Conservation (phyloP, 2,329 filamentous ascomycete species). For the Biscogniauxia marginata region DNA sequence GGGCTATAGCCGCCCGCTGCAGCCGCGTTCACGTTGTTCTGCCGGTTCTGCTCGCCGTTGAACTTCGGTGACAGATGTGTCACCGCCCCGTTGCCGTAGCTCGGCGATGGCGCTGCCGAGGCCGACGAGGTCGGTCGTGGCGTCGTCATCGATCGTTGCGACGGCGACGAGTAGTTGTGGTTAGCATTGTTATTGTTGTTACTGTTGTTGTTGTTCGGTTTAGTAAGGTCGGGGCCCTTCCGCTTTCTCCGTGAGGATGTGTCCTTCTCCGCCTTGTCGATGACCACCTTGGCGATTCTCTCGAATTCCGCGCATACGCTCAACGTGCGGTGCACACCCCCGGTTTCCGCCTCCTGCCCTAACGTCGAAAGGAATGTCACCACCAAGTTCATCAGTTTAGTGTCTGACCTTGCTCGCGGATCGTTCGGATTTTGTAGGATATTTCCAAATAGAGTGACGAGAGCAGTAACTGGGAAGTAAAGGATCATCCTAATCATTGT, state of each 20-base stretch:
- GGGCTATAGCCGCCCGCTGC: constrained; percentile 37
- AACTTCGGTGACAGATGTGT: constrained; percentile 32
- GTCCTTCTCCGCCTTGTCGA: constrained; percentile 90
- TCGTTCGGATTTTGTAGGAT: constrained; percentile 95
- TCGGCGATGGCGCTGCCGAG: constrained; percentile 27
- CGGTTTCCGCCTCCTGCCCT: constrained; percentile 84
- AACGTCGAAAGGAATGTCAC: constrained; percentile 89
- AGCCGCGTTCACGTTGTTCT: constrained; percentile 18
- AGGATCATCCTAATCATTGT: constrained; percentile 69
- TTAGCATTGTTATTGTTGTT: constrained; percentile 1
- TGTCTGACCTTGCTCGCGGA: constrained; percentile 80
- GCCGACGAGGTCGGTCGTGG: constrained; percentile 22
- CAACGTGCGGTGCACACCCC: constrained; percentile 90
- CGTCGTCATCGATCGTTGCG: constrained; percentile 5
- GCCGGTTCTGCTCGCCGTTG: constrained; percentile 34
- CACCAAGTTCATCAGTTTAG: constrained; percentile 87
- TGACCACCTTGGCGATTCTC: constrained; percentile 83
- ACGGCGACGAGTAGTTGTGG: constrained; percentile 23
- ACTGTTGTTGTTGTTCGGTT: constrained; percentile 17
- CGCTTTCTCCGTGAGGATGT: constrained; percentile 77
- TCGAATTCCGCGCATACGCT: constrained; percentile 95
- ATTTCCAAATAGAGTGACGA: constrained; percentile 94
- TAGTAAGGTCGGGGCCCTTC: constrained; percentile 61
- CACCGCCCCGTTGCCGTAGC: constrained; percentile 31
- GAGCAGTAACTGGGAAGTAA: constrained; percentile 93